Base-by-base conservation (phyloP, 2,329 filamentous ascomycete species). In the Coniochaeta ligniaria region DNA sequence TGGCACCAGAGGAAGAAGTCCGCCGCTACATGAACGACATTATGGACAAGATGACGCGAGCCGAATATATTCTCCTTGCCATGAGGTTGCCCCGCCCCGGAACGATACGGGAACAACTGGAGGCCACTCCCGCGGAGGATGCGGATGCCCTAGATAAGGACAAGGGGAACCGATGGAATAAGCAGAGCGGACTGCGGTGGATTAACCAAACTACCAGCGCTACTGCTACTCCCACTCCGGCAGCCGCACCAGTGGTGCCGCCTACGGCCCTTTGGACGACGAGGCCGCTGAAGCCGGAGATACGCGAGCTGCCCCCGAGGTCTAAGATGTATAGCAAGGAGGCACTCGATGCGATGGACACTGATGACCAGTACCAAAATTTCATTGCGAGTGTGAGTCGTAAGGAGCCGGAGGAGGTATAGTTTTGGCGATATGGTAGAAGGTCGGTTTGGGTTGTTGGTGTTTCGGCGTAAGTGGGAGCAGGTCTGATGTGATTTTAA, bases 21-120 rank as follows among this genome's bases (percentile, higher is more conserved):
- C 75, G 76, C 56, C 78, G 82, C 54, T 88, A 89, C 66, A 89
- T 90, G 87, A 83, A 89, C 68, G 83, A 88, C 67, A 77, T 89
- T 6, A 89, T 89, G 86, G 81, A 84, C 62, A 86, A 83, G 63
- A 87, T 86, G 80, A 88, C 85, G 9, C 79, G 87, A 36, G 86
- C 85, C 16, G 86, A 89, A 71, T 89, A 88, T 67, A 78, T 89
- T 4, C 73, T 89, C 24, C 74, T 89, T 31, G 86, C 86, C 12
- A 89, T 89, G 85, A 80, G 85, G 56, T 75, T 90, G 16, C 85
- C 86, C 0, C 79, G 79, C 20, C 22, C 35, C 16, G 56, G 36
- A 3, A 20, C 36, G 8, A 20, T 20, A 57, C 73, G 74, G 31
- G 72, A 69, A 38, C 73, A 74, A 47, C 68, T 71, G 6, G 69